Evolutionary conservation across 2,329 filamentous ascomycete genomes (phyloP).

Genomic region (Pseudogymnoascus pannorum): DNA sequence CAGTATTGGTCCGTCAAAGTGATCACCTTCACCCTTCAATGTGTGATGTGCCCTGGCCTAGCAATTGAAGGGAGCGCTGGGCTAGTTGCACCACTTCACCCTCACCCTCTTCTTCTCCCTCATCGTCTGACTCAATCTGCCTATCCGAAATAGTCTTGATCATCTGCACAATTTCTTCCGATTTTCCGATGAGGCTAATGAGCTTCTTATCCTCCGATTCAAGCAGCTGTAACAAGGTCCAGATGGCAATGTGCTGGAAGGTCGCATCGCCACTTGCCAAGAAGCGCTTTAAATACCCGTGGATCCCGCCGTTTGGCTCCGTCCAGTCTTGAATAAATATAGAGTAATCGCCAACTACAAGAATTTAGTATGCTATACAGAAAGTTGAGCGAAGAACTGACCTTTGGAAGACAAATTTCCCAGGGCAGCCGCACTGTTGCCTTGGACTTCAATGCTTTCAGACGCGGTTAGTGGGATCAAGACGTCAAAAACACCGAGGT

Average conservation of each 20-base stretch:
- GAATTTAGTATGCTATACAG: slow-evolving; percentile 21
- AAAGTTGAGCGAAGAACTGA: slow-evolving; percentile 36
- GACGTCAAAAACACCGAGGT: slow-evolving; percentile 91
- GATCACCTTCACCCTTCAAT: slow-evolving; percentile 59
- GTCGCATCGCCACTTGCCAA: slow-evolving; percentile 90
- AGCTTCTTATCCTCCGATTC: slow-evolving; percentile 89
- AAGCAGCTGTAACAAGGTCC: slow-evolving; percentile 90
- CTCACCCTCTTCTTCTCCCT: slow-evolving; percentile 82
- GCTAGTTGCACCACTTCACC: slow-evolving; percentile 88
- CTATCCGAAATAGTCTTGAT: slow-evolving; percentile 87
- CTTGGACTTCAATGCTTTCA: slow-evolving; percentile 94
- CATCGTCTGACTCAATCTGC: slow-evolving; percentile 78
- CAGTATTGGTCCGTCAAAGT: not conserved
- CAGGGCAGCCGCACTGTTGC: slow-evolving; percentile 91
- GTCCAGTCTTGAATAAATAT: slow-evolving; percentile 95
- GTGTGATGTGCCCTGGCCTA: slow-evolving; percentile 66
- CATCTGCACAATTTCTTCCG: slow-evolving; percentile 85
- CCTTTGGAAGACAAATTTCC: slow-evolving; percentile 97
- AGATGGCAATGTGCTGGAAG: slow-evolving; percentile 98
- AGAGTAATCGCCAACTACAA: slow-evolving; percentile 87
- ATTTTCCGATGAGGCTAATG: slow-evolving; percentile 81
- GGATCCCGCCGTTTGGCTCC: slow-evolving; percentile 86
- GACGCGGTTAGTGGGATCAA: slow-evolving; percentile 92
- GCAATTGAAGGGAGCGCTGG: slow-evolving; percentile 78
- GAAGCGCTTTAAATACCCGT: slow-evolving; percentile 90